A percentile compares a stretch with the other conserved stretches of the same genome.
Conservation (phyloP, 768 basidiomycete genomes). For the Calocybe gangraenosa region DNA sequence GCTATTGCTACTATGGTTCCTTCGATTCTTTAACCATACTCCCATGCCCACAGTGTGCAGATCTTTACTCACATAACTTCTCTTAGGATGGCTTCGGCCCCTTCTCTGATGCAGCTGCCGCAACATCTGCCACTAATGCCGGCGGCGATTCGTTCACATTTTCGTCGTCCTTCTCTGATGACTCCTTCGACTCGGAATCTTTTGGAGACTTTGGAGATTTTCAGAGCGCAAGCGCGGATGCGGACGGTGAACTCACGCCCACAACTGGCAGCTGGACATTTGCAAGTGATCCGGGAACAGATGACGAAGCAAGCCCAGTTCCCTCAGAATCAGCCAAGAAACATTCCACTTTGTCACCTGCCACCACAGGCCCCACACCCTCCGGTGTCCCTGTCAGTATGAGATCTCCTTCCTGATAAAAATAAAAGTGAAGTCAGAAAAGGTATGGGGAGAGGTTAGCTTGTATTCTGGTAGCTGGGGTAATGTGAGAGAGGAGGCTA, state of each 20-base stretch:
- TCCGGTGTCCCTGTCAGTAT: conserved; percentile 89
- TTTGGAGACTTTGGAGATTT: conserved; percentile 86
- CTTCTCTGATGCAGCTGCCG: conserved; percentile 63
- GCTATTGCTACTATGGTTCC: neutral
- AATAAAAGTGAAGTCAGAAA: neutral
- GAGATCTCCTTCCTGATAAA: conserved; percentile 79
- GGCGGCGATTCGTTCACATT: conserved; percentile 56
- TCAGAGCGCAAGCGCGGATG: conserved; percentile 39
- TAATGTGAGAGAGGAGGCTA: neutral
- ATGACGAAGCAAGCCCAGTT: conserved; percentile 46
- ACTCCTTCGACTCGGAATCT: conserved; percentile 52
- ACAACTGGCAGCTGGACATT: conserved; percentile 72
- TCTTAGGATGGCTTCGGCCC: conserved; percentile 72
- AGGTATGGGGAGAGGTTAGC: neutral
- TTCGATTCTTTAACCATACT: too few species aligned
- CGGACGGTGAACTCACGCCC: conserved; percentile 46
- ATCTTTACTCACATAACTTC: too few species aligned
- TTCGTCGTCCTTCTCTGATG: conserved; percentile 54
- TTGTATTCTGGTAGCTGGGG: neutral
- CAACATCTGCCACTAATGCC: conserved; percentile 11
- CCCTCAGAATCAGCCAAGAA: conserved; percentile 52
- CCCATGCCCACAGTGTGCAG: neutral
- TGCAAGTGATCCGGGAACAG: conserved; percentile 36
- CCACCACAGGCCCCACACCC: conserved; percentile 75
- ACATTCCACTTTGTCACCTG: conserved; percentile 81